Base-by-base conservation (phyloP, 257 asterid species). In the Galeopsis tetrahit region DNA sequence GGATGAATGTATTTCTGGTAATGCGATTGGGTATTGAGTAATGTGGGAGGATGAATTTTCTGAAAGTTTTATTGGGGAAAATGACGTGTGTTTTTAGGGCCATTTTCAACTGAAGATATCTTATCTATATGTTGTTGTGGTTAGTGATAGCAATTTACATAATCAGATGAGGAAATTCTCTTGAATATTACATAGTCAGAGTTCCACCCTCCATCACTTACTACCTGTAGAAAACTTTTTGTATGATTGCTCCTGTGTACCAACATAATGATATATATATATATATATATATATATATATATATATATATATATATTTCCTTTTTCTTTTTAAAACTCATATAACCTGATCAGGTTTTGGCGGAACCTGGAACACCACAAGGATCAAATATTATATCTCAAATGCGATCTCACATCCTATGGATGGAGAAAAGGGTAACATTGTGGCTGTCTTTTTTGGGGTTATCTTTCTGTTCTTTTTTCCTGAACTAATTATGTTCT, bases 311-410 rank as follows among this genome's bases (percentile, higher is more conserved):
- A 0, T 17, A 0, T 35, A 2, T 51, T 63, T 67, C 5, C 4
- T 28, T 3, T 3, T 2, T 46, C 13, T 11, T 46, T 46, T 46
- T 46, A 13, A 13, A 48, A 15, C 49, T 53, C 2, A 5, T 59
- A 10, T 77, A 36, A 14, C 62, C 36, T 69, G 80, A 75, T 73
- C 91, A 94, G 98, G 84, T 94, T 75, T 51, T 91, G 79, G 91
- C 90, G 69, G 99, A 94, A 80, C 99, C 99, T 52, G 99, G 98
- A 76, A 89, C 97, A 59, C 99, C 98, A 60, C 96, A 91, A 79
- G 99, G 99, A 87, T 89, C 96, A 75, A 87, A 83, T 80, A 88
- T 94, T 72, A 94, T 94, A 73, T 85, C 97, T 35, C 99, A 91
- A 76, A 82, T 94, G 93, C 86, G 98, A 79, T 91, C 99, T 40